phyloP scores from a whole-genome alignment of 805 yeast genomes.

The Tetrapisispora namnaoensis region DNA sequence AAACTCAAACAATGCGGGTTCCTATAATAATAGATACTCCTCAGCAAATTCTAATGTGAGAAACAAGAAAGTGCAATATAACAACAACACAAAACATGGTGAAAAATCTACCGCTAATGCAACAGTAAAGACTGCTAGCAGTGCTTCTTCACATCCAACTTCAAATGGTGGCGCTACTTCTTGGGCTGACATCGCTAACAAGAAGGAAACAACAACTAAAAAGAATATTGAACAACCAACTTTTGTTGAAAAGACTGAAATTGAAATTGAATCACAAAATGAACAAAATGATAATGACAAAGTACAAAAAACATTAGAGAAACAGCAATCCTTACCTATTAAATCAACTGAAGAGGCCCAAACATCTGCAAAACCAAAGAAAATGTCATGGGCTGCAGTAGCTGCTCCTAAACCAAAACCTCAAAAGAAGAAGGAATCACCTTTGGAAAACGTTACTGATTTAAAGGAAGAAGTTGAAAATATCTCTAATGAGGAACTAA shows the following conservation, averaged over 20 bases:
- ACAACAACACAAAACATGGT: slow-evolving; percentile 10
- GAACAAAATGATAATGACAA: not conserved
- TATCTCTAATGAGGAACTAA: slow-evolving; percentile 10
- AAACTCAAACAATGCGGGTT: slow-evolving; percentile 6
- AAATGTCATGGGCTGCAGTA: slow-evolving; percentile 62
- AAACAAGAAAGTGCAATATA: slow-evolving; percentile 6
- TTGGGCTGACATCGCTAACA: slow-evolving; percentile 31
- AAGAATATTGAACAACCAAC: slow-evolving; percentile 2
- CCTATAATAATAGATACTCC: not conserved
- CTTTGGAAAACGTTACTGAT: slow-evolving; percentile 21
- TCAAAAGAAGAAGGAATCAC: slow-evolving; percentile 24
- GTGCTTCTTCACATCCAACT: not conserved
- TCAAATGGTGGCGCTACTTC: slow-evolving; percentile 14
- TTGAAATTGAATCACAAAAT: not conserved
- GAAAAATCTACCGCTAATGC: slow-evolving; percentile 19
- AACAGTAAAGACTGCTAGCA: slow-evolving; percentile 4
- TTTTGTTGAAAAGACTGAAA: not conserved
- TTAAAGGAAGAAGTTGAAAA: slow-evolving; percentile 32
- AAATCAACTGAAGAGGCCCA: not conserved
- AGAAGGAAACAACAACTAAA: slow-evolving; percentile 6
- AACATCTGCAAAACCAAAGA: slow-evolving; percentile 13
- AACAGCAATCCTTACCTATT: slow-evolving; percentile 8
- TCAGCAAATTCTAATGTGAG: slow-evolving; percentile 2
- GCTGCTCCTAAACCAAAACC: slow-evolving; percentile 43
- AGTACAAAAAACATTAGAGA: slow-evolving; percentile 10